Conservation (phyloP, 805 yeast species). For the Hanseniaspora occidentalis region DNA sequence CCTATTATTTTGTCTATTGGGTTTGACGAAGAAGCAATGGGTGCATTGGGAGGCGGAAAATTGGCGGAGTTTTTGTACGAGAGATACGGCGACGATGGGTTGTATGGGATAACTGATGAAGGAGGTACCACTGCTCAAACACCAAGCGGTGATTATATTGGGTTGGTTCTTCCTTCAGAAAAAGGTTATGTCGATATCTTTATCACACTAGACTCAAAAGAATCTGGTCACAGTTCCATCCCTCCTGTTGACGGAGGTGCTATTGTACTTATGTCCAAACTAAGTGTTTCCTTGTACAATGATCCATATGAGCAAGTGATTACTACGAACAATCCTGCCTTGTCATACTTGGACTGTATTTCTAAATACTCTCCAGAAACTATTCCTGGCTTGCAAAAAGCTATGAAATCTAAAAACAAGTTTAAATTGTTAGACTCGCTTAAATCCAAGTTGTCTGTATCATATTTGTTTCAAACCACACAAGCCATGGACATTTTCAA, state of each 20-base stretch:
- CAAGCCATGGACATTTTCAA: slow-evolving; percentile 43
- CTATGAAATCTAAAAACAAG: slow-evolving; percentile 17
- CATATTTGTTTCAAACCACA: slow-evolving; percentile 33
- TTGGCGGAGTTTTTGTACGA: slow-evolving; percentile 34
- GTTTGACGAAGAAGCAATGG: slow-evolving; percentile 64
- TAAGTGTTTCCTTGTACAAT: slow-evolving; percentile 42
- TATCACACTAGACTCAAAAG: slow-evolving; percentile 28
- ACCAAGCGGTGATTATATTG: slow-evolving; percentile 32
- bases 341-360: slow-evolving; percentile 43
- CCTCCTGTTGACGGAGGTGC: slow-evolving; percentile 64
- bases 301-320: slow-evolving; percentile 36
- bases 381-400: slow-evolving; percentile 12
- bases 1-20: slow-evolving; percentile 55
- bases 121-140: slow-evolving; percentile 31
- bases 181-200: slow-evolving; percentile 40
- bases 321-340: slow-evolving; percentile 44
- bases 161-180: slow-evolving; percentile 42
- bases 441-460: slow-evolving; percentile 13
- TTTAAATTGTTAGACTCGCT: slow-evolving; percentile 17
- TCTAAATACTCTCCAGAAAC: slow-evolving; percentile 36
- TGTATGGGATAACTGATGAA: slow-evolving; percentile 57
- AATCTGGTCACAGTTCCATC: slow-evolving; percentile 42
- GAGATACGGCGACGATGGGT: slow-evolving; percentile 44
- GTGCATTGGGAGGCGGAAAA: slow-evolving; percentile 45
- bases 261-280: slow-evolving; percentile 58